Conservation (phyloP, 1,284 basidiomycete genomes). For the Anthracocystis walkeri region DNA sequence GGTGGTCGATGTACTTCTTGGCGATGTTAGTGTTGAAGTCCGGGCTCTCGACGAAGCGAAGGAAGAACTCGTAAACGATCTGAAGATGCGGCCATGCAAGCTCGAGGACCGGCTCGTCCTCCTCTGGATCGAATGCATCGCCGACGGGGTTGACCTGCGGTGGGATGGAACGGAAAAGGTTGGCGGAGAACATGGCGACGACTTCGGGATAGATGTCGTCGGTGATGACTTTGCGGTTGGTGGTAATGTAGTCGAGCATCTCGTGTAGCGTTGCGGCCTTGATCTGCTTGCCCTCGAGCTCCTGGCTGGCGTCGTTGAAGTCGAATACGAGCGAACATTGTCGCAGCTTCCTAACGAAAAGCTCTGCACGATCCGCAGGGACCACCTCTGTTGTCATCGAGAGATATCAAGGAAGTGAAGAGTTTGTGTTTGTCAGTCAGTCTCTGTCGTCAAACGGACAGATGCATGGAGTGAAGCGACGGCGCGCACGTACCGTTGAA, state of each 20-base stretch:
- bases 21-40: conserved; percentile 99
- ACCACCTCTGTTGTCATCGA: conserved; percentile 80
- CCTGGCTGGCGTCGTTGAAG: conserved; percentile 96
- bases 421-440: neutral
- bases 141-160: conserved; percentile 98
- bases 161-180: conserved; percentile 99
- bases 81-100: conserved; percentile 99
- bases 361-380: conserved; percentile 84
- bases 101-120: conserved; percentile 98
- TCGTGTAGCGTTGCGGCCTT: conserved; percentile 98
- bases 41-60: conserved; percentile 96
- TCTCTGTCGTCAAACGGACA: neutral
- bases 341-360: conserved; percentile 94
- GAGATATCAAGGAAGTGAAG: neutral
- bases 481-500: conserved; percentile 81
- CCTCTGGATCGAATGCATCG: conserved; percentile 98
- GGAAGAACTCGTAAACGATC: conserved; percentile 99
- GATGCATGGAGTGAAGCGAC: neutral
- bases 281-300: conserved; percentile 97
- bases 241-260: conserved; percentile 99
- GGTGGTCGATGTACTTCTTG: conserved; percentile 96
- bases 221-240: conserved; percentile 94
- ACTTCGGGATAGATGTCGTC: conserved; percentile 99
- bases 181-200: conserved; percentile 89
- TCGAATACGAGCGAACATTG: conserved; percentile 98